Base-by-base conservation (phyloP, 2,329 filamentous ascomycete species). In the Colletotrichum sp. region DNA sequence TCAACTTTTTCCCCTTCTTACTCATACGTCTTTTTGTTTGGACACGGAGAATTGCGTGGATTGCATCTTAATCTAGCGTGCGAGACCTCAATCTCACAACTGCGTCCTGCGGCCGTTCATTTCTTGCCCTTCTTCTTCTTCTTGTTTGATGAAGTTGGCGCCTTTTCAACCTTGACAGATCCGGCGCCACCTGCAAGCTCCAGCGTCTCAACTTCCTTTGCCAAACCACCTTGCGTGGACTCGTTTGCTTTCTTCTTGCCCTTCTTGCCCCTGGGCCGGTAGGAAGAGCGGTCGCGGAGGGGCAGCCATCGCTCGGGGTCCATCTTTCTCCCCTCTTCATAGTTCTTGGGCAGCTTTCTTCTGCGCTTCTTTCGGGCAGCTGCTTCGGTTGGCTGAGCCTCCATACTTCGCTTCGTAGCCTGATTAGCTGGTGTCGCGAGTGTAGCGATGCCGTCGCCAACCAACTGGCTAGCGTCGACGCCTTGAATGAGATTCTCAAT, bases 301-400 rank as follows among this genome's bases (percentile, higher is more conserved):
- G 97, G 96, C 74, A 99, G 85, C 97, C 97, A 99, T 76, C 97
- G 90, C 84, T 99, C 97, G 0, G 95, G 93, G 82, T 99, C 97
- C 38, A 94, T 90, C 76, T 92, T 92, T 87, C 95, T 97, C 78
- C 89, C 91, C 66, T 94, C 90, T 73, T 95, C 94, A 79, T 91
- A 94, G 79, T 92, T 89, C 84, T 94, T 95, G 36, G 93, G 93
- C 79, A 94, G 86, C 78, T 90, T 90, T 70, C 87, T 89, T 81
- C 89, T 86, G 79, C 89, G 90, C 80, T 90, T 91, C 73, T 89
- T 86, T 38, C 69, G 66, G 21, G 36, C 43, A 11, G 83, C 33
- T 77, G 77, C 51, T 75, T 81, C 80, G 80, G 75, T 38, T 72
- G n/a, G 83, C 81, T 68, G 68, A 18, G 31, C 21, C 13, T 73